Base-by-base conservation (phyloP, 176 grass and related monocot genomes). In the Aegilops sharonensis region DNA sequence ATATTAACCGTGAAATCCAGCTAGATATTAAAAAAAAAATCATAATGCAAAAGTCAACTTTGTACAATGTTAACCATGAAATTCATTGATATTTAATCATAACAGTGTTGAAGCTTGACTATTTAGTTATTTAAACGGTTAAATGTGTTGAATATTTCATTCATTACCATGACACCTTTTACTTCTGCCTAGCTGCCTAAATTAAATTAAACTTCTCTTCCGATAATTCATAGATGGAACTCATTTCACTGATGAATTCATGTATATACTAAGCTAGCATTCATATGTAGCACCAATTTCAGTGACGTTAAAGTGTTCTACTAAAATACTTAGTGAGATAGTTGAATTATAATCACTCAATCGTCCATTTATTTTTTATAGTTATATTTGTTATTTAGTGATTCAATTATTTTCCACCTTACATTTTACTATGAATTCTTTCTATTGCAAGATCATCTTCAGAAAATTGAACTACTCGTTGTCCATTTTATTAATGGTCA, bases 41-140 rank as follows among this genome's bases (percentile, higher is more conserved):
- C 48, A 52, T 52, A 52, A 52, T 17, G 48, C 1, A 77, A 29
- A 77, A 21, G 29, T 57, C 31, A 77, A 31, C 74, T 77, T 29
- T 77, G 4, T 57, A 21, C 36, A 32, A 31, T 63, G 21, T 40
- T 25, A 63, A 25, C 34, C 56, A 39, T 24, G 20, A 79, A 61
- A 79, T 40, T 39, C 11, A 13, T 4, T 36, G 21, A 79, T 79
- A 79, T 21, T 62, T 79, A 63, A 79, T 79, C 32, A 36, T 78
- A 24, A 35, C 4, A 52, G 48, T 35, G 12, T 24, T 78, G 11
- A 59, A 78, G 54, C 77, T 62, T 78, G 36, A 39, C 8, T n/a
- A 20, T 78, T 61, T 6, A 61, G 18, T 61, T 61, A 15, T 79
- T 79, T 79, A 3, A 37, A 30, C 56, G 25, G 21, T 63, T 40